Base-by-base conservation (phyloP, 2,329 filamentous ascomycete genomes). In the Phaeosphaeriaceae sp. region DNA sequence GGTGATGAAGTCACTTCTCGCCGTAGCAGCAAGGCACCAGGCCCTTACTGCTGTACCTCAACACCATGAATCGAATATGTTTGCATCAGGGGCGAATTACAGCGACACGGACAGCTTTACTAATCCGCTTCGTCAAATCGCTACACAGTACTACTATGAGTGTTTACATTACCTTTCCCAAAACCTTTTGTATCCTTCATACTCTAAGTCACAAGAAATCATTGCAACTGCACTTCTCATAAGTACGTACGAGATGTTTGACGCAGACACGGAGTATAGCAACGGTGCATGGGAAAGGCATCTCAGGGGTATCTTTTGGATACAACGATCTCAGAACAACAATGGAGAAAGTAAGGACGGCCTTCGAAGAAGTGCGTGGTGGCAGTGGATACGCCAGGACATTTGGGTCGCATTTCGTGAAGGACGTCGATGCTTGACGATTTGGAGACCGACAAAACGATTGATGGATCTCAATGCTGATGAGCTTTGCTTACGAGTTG, bases 181-280 rank as follows among this genome's bases (percentile, higher is more conserved):
- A 29, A 83, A 84, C 0, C 79, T 87, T 67, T 76, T 80, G 9
- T 84, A 83, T 56, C 74, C 79, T 1, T 80, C 78, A 0, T 87
- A 87, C 60, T 81, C 80, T 5, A 79, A 77, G 38, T 84, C 81
- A 21, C 75, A 76, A 11, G 84, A 87, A 60, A 72, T 87, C 0
- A 75, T 86, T 21, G 80, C 81, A 0, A 87, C 83, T 0, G 79
- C 83, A 0, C 71, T 87, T 0, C 76, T 86, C 13, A 82, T 87
- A 23, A 85, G 82, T 11, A 83, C 82, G 0, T 87, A 87, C 55
- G 84, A 87, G 66, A 87, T 87, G 84, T 79, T 87, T n/a, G 81
- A 85, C 43, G 81, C 79, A 3, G 79, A 79, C 5, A 77, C 79
- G 15, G 58, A 63, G 35, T 62, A 64, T 30, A 64, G 60, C 21